Percentiles rank a stretch among this genome's conserved stretches.
phyloP scores from a whole-genome alignment of 2,329 filamentous ascomycete species.

The Fusarium buharicum region DNA sequence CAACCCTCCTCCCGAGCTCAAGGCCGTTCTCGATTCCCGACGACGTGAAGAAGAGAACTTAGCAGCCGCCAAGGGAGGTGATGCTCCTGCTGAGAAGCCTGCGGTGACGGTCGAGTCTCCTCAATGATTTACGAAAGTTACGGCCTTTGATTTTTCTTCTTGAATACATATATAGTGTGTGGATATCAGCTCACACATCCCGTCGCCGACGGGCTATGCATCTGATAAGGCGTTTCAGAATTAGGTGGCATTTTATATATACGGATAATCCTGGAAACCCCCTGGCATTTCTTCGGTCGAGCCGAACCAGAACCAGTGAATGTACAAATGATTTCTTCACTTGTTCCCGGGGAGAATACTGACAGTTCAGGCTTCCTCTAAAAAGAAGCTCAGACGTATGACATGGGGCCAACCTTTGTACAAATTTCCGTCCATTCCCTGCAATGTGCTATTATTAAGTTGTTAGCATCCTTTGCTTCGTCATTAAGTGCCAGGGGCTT shows the following conservation, averaged over 20 bases:
- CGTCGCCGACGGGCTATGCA: constrained; percentile 39
- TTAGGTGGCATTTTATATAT: constrained; percentile 36
- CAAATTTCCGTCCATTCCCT: background rate
- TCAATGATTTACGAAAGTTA: constrained; percentile 41
- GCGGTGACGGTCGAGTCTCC: constrained; percentile 43
- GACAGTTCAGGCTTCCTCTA: background rate
- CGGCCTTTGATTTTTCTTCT: constrained; percentile 17
- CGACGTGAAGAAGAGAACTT: constrained; percentile 56
- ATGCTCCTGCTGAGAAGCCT: constrained; percentile 38
- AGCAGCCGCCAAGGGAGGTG: constrained; percentile 36
- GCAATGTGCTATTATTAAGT: background rate
- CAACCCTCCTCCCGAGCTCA: constrained; percentile 69
- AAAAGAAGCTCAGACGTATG: background rate
- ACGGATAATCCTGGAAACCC: constrained; percentile 19
- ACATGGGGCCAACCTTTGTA: background rate
- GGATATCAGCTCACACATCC: constrained; percentile 25
- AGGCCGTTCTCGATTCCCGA: constrained; percentile 67
- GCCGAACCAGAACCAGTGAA: constrained; percentile 6
- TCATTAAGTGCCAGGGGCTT: background rate
- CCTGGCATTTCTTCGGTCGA: constrained; percentile 11
- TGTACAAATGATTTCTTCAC: background rate
- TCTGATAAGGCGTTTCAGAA: constrained; percentile 47
- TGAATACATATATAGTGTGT: constrained; percentile 20
- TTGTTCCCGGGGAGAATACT: background rate
- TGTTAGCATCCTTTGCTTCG: constrained; percentile 3